phyloP scores from a whole-genome alignment of 2,329 filamentous ascomycete genomes.

The Exophiala sideris region DNA sequence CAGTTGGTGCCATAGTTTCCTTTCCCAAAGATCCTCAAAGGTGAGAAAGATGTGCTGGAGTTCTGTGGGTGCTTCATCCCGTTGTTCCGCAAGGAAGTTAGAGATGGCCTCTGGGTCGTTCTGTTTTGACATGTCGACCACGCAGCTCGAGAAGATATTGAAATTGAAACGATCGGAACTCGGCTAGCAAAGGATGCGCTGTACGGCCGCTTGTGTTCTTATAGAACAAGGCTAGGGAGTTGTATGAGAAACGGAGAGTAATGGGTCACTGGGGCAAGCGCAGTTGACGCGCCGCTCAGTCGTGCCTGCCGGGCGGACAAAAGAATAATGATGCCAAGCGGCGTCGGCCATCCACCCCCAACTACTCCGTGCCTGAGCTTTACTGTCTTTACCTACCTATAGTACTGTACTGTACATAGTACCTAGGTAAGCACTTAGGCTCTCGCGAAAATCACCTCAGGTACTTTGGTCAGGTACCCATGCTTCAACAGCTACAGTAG shows the following conservation, averaged over 20 bases:
- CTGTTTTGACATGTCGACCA: slow-evolving; percentile 19
- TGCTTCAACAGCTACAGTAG: too few species aligned
- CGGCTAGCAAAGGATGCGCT: too few species aligned
- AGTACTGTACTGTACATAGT: too few species aligned
- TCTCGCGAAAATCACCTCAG: too few species aligned
- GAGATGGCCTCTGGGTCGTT: slow-evolving; percentile 55
- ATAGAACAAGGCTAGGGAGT: too few species aligned
- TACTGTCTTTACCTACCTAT: too few species aligned
- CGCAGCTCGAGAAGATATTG: slow-evolving; percentile 18
- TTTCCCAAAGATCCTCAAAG: slow-evolving; percentile 97
- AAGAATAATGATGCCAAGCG: not conserved
- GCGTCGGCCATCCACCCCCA: not conserved
- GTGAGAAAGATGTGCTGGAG: slow-evolving; percentile 82
- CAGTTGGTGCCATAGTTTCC: slow-evolving; percentile 98
- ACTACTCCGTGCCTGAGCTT: not conserved
- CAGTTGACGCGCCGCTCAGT: not conserved
- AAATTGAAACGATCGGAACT: not conserved
- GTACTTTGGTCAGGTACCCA: too few species aligned
- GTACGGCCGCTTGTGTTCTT: too few species aligned
- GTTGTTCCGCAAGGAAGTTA: slow-evolving; percentile 87
- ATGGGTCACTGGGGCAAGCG: not conserved
- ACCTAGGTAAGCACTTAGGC: too few species aligned
- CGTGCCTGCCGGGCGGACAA: not conserved
- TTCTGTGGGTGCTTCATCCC: slow-evolving; percentile 81
- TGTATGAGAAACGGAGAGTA: too few species aligned